Evolutionary conservation across 2,329 filamentous ascomycete species (phyloP).

Genomic region (Apiospora sp.): DNA sequence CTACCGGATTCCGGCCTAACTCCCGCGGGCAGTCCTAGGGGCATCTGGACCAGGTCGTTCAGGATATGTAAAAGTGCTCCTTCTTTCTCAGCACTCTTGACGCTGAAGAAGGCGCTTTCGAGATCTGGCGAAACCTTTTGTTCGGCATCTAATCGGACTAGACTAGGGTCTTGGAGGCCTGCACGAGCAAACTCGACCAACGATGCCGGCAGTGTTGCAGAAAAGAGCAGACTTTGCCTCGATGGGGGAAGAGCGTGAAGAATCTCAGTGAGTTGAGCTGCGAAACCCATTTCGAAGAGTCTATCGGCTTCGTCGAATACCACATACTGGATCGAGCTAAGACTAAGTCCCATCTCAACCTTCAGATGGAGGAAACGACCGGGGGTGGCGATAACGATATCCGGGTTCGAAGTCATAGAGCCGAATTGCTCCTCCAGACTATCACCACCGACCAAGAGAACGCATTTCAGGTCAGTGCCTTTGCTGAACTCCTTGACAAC

Average conservation of each 20-base stretch:
- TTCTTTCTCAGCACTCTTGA: slow-evolving; percentile 94
- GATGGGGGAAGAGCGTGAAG: slow-evolving; percentile 83
- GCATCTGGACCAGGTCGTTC: slow-evolving; percentile 92
- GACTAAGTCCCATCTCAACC: slow-evolving; percentile 91
- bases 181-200: slow-evolving; percentile 95
- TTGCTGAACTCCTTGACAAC: slow-evolving; percentile 94
- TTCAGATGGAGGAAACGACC: slow-evolving; percentile 96
- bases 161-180: slow-evolving; percentile 88
- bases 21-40: slow-evolving; percentile 67
- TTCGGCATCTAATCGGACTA: slow-evolving; percentile 91
- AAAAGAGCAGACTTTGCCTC: slow-evolving; percentile 92
- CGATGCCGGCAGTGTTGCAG: slow-evolving; percentile 91
- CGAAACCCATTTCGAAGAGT: slow-evolving; percentile 98
- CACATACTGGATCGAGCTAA: slow-evolving; percentile 91
- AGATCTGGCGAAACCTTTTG: slow-evolving; percentile 96
- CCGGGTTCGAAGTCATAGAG: slow-evolving; percentile 91
- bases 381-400: slow-evolving; percentile 96
- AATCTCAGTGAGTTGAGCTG: slow-evolving; percentile 91
- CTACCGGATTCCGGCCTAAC: slow-evolving; percentile 55
- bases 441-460: slow-evolving; percentile 92
- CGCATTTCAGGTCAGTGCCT: slow-evolving; percentile 90
- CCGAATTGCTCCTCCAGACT: slow-evolving; percentile 95
- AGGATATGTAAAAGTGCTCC: slow-evolving; percentile 88
- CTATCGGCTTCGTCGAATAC: slow-evolving; percentile 98
- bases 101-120: slow-evolving; percentile 92